These are phyloP conservation scores for Diaporthe citriasiana DNA, from an alignment of 2,329 filamentous ascomycete genomes.

Conservation along the genomic window DNA sequence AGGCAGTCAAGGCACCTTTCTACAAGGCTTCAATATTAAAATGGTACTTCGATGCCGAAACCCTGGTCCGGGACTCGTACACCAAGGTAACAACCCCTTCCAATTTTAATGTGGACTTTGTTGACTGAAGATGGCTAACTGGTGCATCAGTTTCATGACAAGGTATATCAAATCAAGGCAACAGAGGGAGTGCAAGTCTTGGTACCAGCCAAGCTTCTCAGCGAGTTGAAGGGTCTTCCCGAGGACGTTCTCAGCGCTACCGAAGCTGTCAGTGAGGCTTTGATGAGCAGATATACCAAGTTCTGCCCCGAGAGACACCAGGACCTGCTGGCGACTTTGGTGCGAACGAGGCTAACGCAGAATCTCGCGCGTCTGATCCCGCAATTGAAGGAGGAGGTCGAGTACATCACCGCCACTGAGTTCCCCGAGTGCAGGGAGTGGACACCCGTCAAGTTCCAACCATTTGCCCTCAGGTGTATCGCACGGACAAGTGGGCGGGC, in stretches of 20 bases:
- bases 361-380: slow-evolving; percentile 62
- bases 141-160: slow-evolving; percentile 59
- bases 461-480: slow-evolving; percentile 65
- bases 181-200: slow-evolving; percentile 65
- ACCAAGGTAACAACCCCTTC: slow-evolving; percentile 54
- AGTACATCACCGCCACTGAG: slow-evolving; percentile 61
- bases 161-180: slow-evolving; percentile 65
- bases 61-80: slow-evolving; percentile 63
- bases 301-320: slow-evolving; percentile 62
- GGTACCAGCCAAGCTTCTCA: slow-evolving; percentile 59
- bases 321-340: slow-evolving; percentile 59
- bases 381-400: slow-evolving; percentile 62
- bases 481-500: slow-evolving; percentile 67
- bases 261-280: slow-evolving; percentile 64
- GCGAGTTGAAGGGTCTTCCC: slow-evolving; percentile 63
- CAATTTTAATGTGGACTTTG: not conserved
- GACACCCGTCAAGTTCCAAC: slow-evolving; percentile 67
- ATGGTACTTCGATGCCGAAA: slow-evolving; percentile 66
- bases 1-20: slow-evolving; percentile 57
- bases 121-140: slow-evolving; percentile 1
- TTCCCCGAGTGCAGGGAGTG: slow-evolving; percentile 67
- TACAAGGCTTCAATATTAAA: slow-evolving; percentile 63
- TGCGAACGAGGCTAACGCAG: slow-evolving; percentile 63
- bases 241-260: slow-evolving; percentile 64
- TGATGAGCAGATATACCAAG: slow-evolving; percentile 66